A percentile compares a stretch with the other conserved stretches of the same genome.
Evolutionary conservation across 2,329 filamentous ascomycete genomes (phyloP).

Genomic region (Hansfordia pulvinata): DNA sequence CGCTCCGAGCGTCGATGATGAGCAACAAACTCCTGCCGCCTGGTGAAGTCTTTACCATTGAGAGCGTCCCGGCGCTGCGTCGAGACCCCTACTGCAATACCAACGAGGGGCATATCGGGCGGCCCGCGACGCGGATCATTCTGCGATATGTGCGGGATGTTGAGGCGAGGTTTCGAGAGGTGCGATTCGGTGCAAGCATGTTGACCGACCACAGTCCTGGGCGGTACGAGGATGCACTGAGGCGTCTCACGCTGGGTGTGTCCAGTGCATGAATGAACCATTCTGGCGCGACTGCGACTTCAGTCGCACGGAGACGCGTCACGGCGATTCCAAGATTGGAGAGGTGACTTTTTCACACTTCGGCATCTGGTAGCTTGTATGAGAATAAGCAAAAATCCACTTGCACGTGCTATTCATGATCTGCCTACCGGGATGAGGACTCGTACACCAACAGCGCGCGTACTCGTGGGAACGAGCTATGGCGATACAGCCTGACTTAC

Average conservation of each 20-base stretch:
- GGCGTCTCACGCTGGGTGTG: slow-evolving; percentile 40
- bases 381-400: too few relatives aligned
- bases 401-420: too few relatives aligned
- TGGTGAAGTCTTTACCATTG: slow-evolving; percentile 62
- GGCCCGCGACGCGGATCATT: slow-evolving; percentile 54
- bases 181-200: slow-evolving; percentile 61
- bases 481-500: too few relatives aligned
- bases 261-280: slow-evolving; percentile 11
- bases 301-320: too few relatives aligned
- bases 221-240: slow-evolving; percentile 57
- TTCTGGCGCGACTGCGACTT: too few relatives aligned
- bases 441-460: too few relatives aligned
- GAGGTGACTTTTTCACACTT: too few relatives aligned
- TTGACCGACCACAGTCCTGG: slow-evolving; percentile 64
- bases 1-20: slow-evolving; percentile 53
- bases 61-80: slow-evolving; percentile 53
- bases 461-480: too few relatives aligned
- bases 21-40: slow-evolving; percentile 60
- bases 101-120: slow-evolving; percentile 37
- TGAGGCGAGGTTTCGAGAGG: slow-evolving; percentile 54
- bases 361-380: too few relatives aligned
- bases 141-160: slow-evolving; percentile 60
- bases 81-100: slow-evolving; percentile 45
- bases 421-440: too few relatives aligned
- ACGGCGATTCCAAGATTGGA: too few relatives aligned